Evolutionary conservation across 1,284 basidiomycete species (phyloP).

Genomic region (Neolentinus lepideus): DNA sequence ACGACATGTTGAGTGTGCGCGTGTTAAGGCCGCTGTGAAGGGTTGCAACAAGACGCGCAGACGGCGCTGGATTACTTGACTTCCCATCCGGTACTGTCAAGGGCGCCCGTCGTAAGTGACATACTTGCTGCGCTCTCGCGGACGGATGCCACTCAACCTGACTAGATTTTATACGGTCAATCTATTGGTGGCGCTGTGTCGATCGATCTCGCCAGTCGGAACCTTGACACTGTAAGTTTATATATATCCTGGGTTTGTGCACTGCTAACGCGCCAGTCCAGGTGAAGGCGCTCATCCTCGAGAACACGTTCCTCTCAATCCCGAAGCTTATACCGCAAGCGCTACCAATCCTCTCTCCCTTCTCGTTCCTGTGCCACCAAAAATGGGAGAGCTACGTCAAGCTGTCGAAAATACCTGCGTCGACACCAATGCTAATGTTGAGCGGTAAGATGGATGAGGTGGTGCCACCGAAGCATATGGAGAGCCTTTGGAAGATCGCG

Average conservation of each 20-base stretch:
- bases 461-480: conserved; percentile 85
- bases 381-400: conserved; percentile 83
- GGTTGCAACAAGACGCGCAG: conserved; percentile 77
- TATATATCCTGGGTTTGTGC: not conserved
- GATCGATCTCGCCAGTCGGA: conserved; percentile 80
- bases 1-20: not conserved
- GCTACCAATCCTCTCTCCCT: conserved; percentile 70
- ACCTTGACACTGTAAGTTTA: conserved; percentile 54
- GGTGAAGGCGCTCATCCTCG: conserved; percentile 79
- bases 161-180: conserved; percentile 82
- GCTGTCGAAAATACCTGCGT: conserved; percentile 60
- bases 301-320: conserved; percentile 89
- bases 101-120: conserved; percentile 56
- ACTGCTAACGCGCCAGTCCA: conserved; percentile 18
- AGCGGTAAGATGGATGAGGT: conserved; percentile 79
- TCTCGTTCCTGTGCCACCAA: conserved; percentile 83
- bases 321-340: conserved; percentile 76
- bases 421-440: conserved; percentile 82
- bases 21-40: conserved; percentile 27
- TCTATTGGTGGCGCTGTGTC: conserved; percentile 95
- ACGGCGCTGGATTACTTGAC: conserved; percentile 74
- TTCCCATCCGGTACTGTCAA: conserved; percentile 59
- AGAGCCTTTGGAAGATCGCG: conserved; percentile 59
- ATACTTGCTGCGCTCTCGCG: not conserved
- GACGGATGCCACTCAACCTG: not conserved